Evolutionary conservation across 306 rosid genomes (phyloP).

Genomic region (Gleditsia sinensis): DNA sequence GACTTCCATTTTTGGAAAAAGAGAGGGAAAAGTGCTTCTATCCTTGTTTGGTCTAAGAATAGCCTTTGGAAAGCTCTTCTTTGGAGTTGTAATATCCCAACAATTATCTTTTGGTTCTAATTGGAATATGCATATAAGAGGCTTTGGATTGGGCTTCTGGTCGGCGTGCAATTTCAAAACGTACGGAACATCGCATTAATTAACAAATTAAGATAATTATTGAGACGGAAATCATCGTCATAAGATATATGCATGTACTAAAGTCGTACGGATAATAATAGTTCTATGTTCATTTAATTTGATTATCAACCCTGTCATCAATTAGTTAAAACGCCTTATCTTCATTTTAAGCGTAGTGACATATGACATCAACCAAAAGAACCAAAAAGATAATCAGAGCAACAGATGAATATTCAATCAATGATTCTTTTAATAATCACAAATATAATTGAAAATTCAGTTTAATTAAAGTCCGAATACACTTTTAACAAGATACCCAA

Average conservation of each 20-base stretch:
- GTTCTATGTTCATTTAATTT: too few relatives aligned
- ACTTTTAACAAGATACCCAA: too few relatives aligned
- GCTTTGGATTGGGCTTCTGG: conserved; percentile 22
- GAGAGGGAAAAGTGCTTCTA: conserved; percentile 41
- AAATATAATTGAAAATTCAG: too few relatives aligned
- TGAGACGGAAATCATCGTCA: conserved; percentile 7
- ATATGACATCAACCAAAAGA: neutral
- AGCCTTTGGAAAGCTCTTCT: conserved; percentile 48
- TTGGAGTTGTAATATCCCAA: conserved; percentile 40
- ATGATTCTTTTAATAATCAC: neutral
- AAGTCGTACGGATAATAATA: neutral
- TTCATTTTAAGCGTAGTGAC: neutral
- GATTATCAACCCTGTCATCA: too few relatives aligned
- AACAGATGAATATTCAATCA: neutral
- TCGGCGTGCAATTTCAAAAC: conserved; percentile 18
- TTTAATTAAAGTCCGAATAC: too few relatives aligned
- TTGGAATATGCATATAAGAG: neutral
- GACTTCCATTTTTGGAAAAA: conserved; percentile 50
- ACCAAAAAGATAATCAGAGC: neutral
- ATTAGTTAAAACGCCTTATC: conserved; percentile 16
- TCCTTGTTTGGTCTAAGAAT: conserved; percentile 45
- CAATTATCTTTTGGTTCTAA: conserved; percentile 11
- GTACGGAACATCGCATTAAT: conserved; percentile 26
- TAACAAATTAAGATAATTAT: conserved; percentile 29
- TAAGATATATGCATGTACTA: neutral